These are phyloP conservation scores for Colletotrichum melonis DNA, from an alignment of 2,329 filamentous ascomycete genomes.

Conservation along the genomic window DNA sequence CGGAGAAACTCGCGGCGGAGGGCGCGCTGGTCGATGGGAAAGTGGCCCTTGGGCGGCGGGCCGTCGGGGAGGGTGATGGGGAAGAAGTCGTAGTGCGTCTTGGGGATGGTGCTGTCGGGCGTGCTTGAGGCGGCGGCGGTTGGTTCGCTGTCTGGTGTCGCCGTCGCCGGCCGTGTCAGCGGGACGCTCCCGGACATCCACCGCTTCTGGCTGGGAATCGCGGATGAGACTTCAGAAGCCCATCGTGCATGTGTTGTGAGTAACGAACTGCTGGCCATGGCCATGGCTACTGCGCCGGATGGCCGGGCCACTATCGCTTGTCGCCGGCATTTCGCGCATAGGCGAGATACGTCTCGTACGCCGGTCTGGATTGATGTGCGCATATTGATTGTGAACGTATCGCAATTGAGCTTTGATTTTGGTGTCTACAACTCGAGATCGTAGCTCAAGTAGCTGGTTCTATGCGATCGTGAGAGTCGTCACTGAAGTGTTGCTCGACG, in stretches of 20 bases:
- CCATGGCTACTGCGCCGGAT: constrained; percentile 32
- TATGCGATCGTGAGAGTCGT: background rate
- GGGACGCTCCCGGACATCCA: constrained; percentile 25
- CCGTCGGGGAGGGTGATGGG: constrained; percentile 80
- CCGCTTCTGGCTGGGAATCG: constrained; percentile 9
- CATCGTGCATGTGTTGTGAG: constrained; percentile 1
- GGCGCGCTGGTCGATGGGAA: constrained; percentile 75
- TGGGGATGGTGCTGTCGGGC: constrained; percentile 35
- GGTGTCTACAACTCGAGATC: background rate
- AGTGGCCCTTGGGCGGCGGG: constrained; percentile 81
- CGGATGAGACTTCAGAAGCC: background rate
- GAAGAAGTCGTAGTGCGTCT: constrained; percentile 89
- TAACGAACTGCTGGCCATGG: constrained; percentile 7
- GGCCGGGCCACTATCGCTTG: constrained; percentile 39
- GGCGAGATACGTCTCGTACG: constrained; percentile 44
- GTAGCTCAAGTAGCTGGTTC: background rate
- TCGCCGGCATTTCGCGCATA: constrained; percentile 48
- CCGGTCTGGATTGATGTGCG: constrained; percentile 40
- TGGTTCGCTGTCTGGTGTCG: background rate
- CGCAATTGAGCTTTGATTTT: background rate
- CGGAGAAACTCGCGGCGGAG: constrained; percentile 88
- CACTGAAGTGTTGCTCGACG: constrained; percentile 2
- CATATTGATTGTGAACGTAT: constrained; percentile 37
- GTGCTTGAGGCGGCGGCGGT: constrained; percentile 1
- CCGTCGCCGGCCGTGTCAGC: constrained; percentile 12